A percentile compares a stretch with the other conserved stretches of the same genome.
phyloP scores from a whole-genome alignment of 23 red algal genomes.

The Cyanidiococcus yangmingshanensis region DNA sequence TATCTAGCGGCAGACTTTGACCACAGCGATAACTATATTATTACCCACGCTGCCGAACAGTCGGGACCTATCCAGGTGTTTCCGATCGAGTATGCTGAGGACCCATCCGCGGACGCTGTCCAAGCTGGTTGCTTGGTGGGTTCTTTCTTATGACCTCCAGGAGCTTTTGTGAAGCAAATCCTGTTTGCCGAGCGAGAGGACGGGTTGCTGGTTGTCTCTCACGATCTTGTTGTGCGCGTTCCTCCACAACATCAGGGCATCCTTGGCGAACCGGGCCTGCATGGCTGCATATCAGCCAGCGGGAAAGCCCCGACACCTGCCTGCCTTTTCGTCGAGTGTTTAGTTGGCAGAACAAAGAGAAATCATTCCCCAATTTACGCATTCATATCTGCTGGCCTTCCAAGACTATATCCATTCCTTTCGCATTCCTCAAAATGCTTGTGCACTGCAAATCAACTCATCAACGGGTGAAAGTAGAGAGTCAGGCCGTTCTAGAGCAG shows the following conservation, averaged over 20 bases:
- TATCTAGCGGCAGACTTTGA: constrained; percentile 6
- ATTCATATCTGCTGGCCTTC: too few species aligned
- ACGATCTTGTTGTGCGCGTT: not conserved
- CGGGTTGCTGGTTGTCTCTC: not conserved
- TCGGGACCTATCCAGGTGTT: not conserved
- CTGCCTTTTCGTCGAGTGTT: not conserved
- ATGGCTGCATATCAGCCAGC: not conserved
- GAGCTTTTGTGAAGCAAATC: constrained; percentile 7
- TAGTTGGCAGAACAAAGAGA: not conserved
- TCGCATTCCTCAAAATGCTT: too few species aligned
- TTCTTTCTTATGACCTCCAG: not conserved
- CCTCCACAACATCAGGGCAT: not conserved
- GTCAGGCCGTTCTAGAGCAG: too few species aligned
- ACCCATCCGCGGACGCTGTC: not conserved
- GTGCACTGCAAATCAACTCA: too few species aligned
- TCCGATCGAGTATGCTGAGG: not conserved
- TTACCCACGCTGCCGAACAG: not conserved
- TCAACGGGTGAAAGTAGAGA: too few species aligned
- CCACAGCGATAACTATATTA: not conserved
- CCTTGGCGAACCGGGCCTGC: not conserved
- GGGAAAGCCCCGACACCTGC: not conserved
- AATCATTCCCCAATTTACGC: too few species aligned
- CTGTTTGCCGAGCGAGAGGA: constrained; percentile 12
- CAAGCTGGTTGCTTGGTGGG: not conserved
- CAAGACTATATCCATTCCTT: too few species aligned